Evolutionary conservation across 441 rosid species (phyloP), one percentile per base, ranked within the genome.

Genomic region (Croton setiger): DNA sequence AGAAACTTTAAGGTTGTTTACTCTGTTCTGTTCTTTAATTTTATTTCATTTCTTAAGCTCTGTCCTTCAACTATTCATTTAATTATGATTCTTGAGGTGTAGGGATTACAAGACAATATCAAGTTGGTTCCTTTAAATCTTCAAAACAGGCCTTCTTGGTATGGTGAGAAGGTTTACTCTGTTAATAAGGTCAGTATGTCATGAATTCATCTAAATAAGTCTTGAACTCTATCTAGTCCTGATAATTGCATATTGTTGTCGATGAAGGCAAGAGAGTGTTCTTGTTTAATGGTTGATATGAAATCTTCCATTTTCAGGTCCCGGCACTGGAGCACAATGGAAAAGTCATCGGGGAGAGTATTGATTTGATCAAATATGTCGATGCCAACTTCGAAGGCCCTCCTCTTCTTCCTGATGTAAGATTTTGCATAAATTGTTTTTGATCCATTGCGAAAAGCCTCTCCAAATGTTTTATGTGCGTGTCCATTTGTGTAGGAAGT

Each of bases 261-360:
- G n/a, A 13, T 1, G 52, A 49, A 7, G 15, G 5, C 6, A n/a
- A 52, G 56, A n/a, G 18, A 18, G 23, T 47, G 10, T 18, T 21
- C 35, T 36, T 20, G 5, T 55, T 54, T 57, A 55, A 21, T 58
- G 43, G 49, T 49, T 47, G 18, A 54, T 23, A 11, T 49, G n/a
- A 35, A 43, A 52, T 44, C 55, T 15, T 68, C 7, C 17, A 68
- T 65, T 59, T 60, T n/a, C 33, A 94, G 98, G 94, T 94, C n/a
- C 97, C 97, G 36, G 73, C 96, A n/a, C 69, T 94, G 82, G 97
- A 92, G 63, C 97, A 94, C 81, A 82, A 94, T 55, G 96, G 97
- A 1, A 86, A 92, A 80, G 36, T 92, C 63, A 85, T 68, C 5
- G 96, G 96, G 31, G 97, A 94, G 81, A 88, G 94, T 83, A 81